Evolutionary conservation across 768 basidiomycete species (phyloP), one percentile per base, ranked within the genome.

Genomic region (Boletellus ananas): DNA sequence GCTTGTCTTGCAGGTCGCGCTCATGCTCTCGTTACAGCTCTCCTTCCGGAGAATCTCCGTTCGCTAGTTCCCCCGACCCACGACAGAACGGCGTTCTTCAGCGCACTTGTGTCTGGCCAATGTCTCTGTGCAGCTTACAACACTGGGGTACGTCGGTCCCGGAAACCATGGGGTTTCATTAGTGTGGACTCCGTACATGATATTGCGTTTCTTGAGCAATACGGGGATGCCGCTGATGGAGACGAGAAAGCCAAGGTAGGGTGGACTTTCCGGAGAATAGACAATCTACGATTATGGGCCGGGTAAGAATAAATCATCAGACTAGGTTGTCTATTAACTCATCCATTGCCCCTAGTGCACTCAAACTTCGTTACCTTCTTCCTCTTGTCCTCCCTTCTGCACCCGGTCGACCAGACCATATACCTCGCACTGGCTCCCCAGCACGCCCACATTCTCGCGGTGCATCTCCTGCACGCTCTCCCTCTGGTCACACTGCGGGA

Each of bases 131-230:
- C 75, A 2, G 84, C 88, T 0, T 93, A 92, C 70, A 95, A 94
- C 65, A 67, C 78, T 11, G 85, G 81, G 25, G 86, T 94, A 0
- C 80, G 93, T 21, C 79, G 81, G 51, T 92, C 90, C 8, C 81
- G 80, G 41, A 81, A 86, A 56, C 89, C 90, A 0, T 95, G 91
- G 90, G 93, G 92, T 0, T 94, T 85, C 67, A 85, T 94, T 49
- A 87, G 78, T 52, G 69, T 76, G 38, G 82, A 86, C 49, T 79
- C 82, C 2, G 81, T 95, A 16, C 93, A 94, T 59, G 89, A 91
- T 59, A 83, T 94, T 40, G 66, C 83, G 17, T 73, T 78, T 3
- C 77, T 90, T 14, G 87, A 90, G 62, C 71, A 69, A 47, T 74
- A 76, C 0, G 72, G 72, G 7, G 64, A 69, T 12, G 67, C 63